These are phyloP conservation scores for Incumbomyces lentus DNA, from an alignment of 2,329 filamentous ascomycete species.

Conservation along the genomic window DNA sequence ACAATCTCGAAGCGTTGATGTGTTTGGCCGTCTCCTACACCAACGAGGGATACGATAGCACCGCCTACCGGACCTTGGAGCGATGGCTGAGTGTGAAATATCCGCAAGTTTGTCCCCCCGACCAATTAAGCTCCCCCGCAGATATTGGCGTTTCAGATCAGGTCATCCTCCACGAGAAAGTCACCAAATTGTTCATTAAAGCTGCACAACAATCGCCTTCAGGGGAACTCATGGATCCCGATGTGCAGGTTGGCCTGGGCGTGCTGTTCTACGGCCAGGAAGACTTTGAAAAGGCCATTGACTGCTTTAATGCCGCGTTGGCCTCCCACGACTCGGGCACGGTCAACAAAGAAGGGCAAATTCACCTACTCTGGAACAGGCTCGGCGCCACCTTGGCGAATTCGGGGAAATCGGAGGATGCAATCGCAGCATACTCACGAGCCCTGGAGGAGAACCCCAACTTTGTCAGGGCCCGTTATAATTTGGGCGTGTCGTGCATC, in stretches of 20 bases:
- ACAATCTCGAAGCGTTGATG: conserved; percentile 85
- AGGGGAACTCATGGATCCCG: conserved; percentile 93
- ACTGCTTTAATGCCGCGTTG: conserved; percentile 91
- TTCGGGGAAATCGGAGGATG: conserved; percentile 84
- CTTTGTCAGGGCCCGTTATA: conserved; percentile 94
- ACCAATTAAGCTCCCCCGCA: conserved; percentile 56
- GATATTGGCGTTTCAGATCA: conserved; percentile 93
- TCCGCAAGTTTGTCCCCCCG: conserved; percentile 64
- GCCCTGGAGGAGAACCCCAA: conserved; percentile 84
- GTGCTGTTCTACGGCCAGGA: conserved; percentile 97
- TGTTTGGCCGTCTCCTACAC: conserved; percentile 93
- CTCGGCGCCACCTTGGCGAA: conserved; percentile 94
- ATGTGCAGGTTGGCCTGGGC: conserved; percentile 92
- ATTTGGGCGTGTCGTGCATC: conserved; percentile 91
- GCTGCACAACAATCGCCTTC: conserved; percentile 86
- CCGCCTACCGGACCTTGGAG: conserved; percentile 89
- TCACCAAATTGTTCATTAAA: conserved; percentile 81
- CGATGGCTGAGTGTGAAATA: conserved; percentile 96
- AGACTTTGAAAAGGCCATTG: conserved; percentile 96
- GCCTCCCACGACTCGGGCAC: conserved; percentile 74
- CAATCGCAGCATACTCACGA: conserved; percentile 91
- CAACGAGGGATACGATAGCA: conserved; percentile 96
- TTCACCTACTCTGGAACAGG: conserved; percentile 94
- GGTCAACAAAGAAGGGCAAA: conserved; percentile 72
- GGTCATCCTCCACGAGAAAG: conserved; percentile 75